phyloP scores from a whole-genome alignment of 768 basidiomycete species.

The Naganishia vishniacii region DNA sequence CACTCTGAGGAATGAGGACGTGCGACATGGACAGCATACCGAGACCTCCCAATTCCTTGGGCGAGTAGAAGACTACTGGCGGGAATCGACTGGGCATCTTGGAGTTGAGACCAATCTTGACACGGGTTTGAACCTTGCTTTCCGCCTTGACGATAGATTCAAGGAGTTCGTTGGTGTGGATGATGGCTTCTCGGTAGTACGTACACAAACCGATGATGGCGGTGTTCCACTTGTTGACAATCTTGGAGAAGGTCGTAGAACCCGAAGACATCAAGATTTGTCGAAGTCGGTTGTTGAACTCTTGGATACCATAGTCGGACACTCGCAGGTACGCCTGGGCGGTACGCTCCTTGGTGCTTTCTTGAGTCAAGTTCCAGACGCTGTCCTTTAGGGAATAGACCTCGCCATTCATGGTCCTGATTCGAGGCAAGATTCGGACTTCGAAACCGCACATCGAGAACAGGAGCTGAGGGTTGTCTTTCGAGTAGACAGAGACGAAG shows the following conservation, averaged over 20 bases:
- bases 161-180: slow-evolving; percentile 91
- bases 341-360: slow-evolving; percentile 93
- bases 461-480: slow-evolving; percentile 92
- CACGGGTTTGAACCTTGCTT: slow-evolving; percentile 99
- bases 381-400: slow-evolving; percentile 95
- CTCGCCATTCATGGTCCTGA: slow-evolving; percentile 88
- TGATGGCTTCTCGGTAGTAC: slow-evolving; percentile 94
- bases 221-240: slow-evolving; percentile 62
- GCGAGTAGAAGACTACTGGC: slow-evolving; percentile 80
- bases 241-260: slow-evolving; percentile 97
- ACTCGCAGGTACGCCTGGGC: slow-evolving; percentile 97
- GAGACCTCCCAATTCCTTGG: slow-evolving; percentile 95
- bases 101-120: slow-evolving; percentile 98
- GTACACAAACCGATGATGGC: slow-evolving; percentile 94
- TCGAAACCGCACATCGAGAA: slow-evolving; percentile 99
- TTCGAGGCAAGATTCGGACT: slow-evolving; percentile 92
- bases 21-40: slow-evolving; percentile 99
- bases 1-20: slow-evolving; percentile 95
- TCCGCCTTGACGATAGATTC: slow-evolving; percentile 96
- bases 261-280: slow-evolving; percentile 95
- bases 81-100: slow-evolving; percentile 99
- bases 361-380: slow-evolving; percentile 94
- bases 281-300: slow-evolving; percentile 95
- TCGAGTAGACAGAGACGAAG: slow-evolving; percentile 92
- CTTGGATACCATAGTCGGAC: slow-evolving; percentile 92